phyloP scores from a whole-genome alignment of 352 stramenopile genomes.

The Phytopythium cucurbitacearum region DNA sequence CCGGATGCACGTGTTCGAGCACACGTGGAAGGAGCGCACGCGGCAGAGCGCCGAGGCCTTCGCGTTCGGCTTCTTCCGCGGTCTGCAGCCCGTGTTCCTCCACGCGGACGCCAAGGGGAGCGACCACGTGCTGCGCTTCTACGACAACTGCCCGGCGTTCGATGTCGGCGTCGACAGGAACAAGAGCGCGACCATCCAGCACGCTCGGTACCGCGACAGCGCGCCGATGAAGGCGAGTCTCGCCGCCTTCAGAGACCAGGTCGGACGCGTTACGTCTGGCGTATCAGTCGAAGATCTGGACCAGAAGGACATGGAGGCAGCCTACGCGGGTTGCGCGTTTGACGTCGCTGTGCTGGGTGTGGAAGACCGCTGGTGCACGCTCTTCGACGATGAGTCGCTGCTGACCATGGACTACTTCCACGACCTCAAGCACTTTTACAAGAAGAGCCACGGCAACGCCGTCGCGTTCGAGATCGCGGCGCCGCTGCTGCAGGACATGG shows the following conservation, averaged over 20 bases:
- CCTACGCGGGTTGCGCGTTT: slow-evolving; percentile 78
- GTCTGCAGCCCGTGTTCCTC: slow-evolving; percentile 55
- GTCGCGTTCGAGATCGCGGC: slow-evolving; percentile 72
- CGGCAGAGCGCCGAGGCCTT: slow-evolving; percentile 74
- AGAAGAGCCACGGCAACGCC: slow-evolving; percentile 71
- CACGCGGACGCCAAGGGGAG: slow-evolving; percentile 36
- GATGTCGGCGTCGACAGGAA: slow-evolving; percentile 57
- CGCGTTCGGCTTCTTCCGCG: slow-evolving; percentile 67
- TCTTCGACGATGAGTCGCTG: slow-evolving; percentile 65
- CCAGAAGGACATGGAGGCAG: slow-evolving; percentile 69
- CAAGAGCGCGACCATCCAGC: slow-evolving; percentile 48
- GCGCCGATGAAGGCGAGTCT: slow-evolving; percentile 52
- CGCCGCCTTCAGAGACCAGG: slow-evolving; percentile 25
- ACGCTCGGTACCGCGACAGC: slow-evolving; percentile 46
- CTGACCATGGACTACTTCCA: slow-evolving; percentile 84
- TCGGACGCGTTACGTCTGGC: slow-evolving; percentile 7
- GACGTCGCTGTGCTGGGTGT: slow-evolving; percentile 53
- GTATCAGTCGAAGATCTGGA: slow-evolving; percentile 8
- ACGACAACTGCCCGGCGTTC: slow-evolving; percentile 76
- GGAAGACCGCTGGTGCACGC: slow-evolving; percentile 56
- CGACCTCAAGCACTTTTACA: slow-evolving; percentile 86
- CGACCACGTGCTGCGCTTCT: slow-evolving; percentile 74
- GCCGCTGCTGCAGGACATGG: slow-evolving; percentile 63
- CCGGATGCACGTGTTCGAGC: slow-evolving; percentile 52
- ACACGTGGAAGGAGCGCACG: slow-evolving; percentile 83